Evolutionary conservation across 306 rosid species (phyloP), one percentile per base, ranked within the genome.

Genomic region (Rosa multiflora): DNA sequence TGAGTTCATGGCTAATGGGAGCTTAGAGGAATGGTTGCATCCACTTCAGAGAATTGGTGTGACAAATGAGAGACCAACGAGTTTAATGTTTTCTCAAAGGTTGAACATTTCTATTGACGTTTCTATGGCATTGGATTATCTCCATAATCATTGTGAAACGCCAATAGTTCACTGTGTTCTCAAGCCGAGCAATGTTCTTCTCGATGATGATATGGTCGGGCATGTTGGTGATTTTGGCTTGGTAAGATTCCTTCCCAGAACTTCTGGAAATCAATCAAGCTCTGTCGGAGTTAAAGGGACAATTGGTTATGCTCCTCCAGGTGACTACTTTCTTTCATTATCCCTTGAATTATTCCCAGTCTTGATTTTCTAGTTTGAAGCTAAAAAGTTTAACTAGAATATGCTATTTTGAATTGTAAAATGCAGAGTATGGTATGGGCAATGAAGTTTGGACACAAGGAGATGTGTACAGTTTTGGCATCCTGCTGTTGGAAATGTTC

Each of bases 281-380:
- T 51, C 86, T 6, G 26, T 43, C 0, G 48, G 47, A 1, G 49
- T 82, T 0, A 84, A 69, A 18, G 88, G 86, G 29, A 69, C 88
- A 1, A 80, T 84, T 14, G 88, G 88, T 5, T 87, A 84, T 35
- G 77, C 78, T 10, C 83, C 86, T 64, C 86, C 88, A 79, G 85
- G 85, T 84, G 70, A 49, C 6, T 21, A 1, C 8, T 39, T 32
- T 47, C 17, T 29, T 8, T 39, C 4, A 14, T 21, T 40, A 12
- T 55, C 8, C 6, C 0, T 32, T 18, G 1, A 40, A 1, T 21
- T 74, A 0, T 17, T n/a, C 47, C 2, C 15, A 7, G 18, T 73
- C 13, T 73, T 53, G 21, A 17, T 52, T 15, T 5, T 18, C 49
- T 29, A 1, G 12, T 39, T 55, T 10, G 4, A 73, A 73, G 29